phyloP scores from a whole-genome alignment of 768 basidiomycete species.

The Amyloporia xantha region DNA sequence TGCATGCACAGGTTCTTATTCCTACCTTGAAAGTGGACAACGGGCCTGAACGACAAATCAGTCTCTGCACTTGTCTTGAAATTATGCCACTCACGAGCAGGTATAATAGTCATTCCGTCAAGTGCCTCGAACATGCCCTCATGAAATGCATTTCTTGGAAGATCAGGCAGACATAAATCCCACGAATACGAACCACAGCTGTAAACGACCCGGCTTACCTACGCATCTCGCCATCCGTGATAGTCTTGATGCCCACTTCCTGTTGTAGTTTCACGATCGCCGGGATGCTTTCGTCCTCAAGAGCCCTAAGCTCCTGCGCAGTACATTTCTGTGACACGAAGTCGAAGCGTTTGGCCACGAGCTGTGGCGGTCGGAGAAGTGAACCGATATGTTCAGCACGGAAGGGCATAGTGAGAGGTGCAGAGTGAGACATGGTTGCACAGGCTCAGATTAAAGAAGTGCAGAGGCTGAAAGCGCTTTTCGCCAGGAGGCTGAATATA shows the following conservation, averaged over 20 bases:
- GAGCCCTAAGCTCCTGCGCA: constrained; percentile 34
- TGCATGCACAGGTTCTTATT: no score
- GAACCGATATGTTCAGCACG: constrained; percentile 59
- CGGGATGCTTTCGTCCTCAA: constrained; percentile 47
- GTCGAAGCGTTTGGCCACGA: constrained; percentile 39
- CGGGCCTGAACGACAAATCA: neutral
- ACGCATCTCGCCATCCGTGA: constrained; percentile 54
- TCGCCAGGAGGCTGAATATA: no score
- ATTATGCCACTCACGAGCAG: constrained; percentile 32
- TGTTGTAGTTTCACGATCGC: constrained; percentile 48
- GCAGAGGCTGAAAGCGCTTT: neutral
- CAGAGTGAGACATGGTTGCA: neutral
- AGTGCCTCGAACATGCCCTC: constrained; percentile 65
- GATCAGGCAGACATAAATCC: no score
- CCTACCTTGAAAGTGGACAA: neutral
- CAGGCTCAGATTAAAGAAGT: no score
- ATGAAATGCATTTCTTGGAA: constrained; percentile 30
- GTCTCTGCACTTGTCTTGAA: neutral
- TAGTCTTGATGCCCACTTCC: constrained; percentile 44
- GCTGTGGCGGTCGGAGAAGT: constrained; percentile 44
- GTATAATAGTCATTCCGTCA: constrained; percentile 51
- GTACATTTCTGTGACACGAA: constrained; percentile 36
- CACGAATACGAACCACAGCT: no score
- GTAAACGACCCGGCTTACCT: no score
- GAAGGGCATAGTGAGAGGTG: constrained; percentile 30